A percentile compares a stretch with the other conserved stretches of the same genome.
Evolutionary conservation across 2,329 filamentous ascomycete genomes (phyloP).

Genomic region (Lachnellula hyalina): DNA sequence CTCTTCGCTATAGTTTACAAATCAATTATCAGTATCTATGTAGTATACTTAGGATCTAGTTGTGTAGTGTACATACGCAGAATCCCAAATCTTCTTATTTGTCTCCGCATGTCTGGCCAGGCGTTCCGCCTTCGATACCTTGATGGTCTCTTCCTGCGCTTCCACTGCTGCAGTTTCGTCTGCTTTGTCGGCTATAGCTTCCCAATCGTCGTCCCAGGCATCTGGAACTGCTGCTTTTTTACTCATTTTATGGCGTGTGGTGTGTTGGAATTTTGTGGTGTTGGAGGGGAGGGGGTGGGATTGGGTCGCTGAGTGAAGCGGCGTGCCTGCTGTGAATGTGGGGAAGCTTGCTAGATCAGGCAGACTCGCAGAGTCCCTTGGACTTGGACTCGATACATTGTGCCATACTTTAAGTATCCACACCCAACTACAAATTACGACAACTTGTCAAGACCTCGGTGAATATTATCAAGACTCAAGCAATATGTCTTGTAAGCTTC

Average conservation of each 20-base stretch:
- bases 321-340: slow-evolving; percentile 3
- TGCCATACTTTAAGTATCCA: too few relatives aligned
- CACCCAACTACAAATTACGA: neutral
- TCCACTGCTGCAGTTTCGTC: slow-evolving; percentile 23
- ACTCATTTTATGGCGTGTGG: slow-evolving; percentile 22
- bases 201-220: slow-evolving; percentile 91
- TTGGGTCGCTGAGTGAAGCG: neutral
- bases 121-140: slow-evolving; percentile 67
- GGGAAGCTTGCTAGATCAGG: neutral
- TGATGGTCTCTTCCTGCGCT: slow-evolving; percentile 21
- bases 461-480: neutral
- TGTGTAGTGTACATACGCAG: slow-evolving; percentile 57
- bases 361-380: neutral
- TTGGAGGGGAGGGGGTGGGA: neutral
- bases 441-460: neutral
- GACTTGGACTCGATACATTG: neutral
- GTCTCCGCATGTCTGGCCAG: slow-evolving; percentile 75
- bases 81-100: slow-evolving; percentile 83
- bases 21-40: neutral
- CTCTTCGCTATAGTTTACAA: slow-evolving; percentile 45
- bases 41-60: slow-evolving; percentile 1
- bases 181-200: slow-evolving; percentile 62
- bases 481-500: neutral
- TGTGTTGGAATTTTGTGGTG: neutral
- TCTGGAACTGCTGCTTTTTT: slow-evolving; percentile 52